Evolutionary conservation across 495 filamentous ascomycete genomes (phyloP), one percentile per base, ranked within the genome.

Genomic region (Astrothelium macrocarpum): DNA sequence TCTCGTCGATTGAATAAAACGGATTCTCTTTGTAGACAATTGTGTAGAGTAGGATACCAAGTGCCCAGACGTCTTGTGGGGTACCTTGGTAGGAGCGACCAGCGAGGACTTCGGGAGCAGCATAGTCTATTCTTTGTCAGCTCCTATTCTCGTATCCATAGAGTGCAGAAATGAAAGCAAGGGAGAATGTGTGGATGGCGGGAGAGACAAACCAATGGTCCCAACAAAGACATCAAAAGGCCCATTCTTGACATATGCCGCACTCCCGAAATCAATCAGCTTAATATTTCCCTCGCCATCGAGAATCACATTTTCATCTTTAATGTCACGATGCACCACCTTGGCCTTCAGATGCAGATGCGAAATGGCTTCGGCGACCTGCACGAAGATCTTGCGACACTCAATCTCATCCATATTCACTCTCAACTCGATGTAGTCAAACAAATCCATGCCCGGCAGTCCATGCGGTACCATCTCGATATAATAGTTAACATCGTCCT

Each of bases 21-120:
- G 94, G 94, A 71, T 98, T 98, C 78, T 98, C 94, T 74, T 97
- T 97, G 80, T 97, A 98, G 67, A 96, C 88, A 67, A 98, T 96
- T 20, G 94, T 98, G 79, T 98, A 98, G 32, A 98, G 85, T 9
- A 97, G 81, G 67, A 98, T 97, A 23, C 94, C 94, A n/a, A 97
- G 82, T 16, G 94, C 94, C 94, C 94, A 98, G 61, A 97, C 91
- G 67, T 98, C 94, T 78, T 98, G 95, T 73, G 96, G 92, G 75
- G 92, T 95, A 69, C 94, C 94, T 65, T 89, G 85, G 76, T 98
- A 98, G 25, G 94, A 88, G 71, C 86, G 87, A 45, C 94, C 94
- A 34, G 90, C 89, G n/a, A 98, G 81, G 45, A 97, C 95, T 77
- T 98, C 94, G 26, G 94, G 94, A 1, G 94, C 94, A 46, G 94